Evolutionary conservation across 1,284 basidiomycete genomes (phyloP), one percentile per base, ranked within the genome.

Genomic region (Ceraceosorus guamensis): DNA sequence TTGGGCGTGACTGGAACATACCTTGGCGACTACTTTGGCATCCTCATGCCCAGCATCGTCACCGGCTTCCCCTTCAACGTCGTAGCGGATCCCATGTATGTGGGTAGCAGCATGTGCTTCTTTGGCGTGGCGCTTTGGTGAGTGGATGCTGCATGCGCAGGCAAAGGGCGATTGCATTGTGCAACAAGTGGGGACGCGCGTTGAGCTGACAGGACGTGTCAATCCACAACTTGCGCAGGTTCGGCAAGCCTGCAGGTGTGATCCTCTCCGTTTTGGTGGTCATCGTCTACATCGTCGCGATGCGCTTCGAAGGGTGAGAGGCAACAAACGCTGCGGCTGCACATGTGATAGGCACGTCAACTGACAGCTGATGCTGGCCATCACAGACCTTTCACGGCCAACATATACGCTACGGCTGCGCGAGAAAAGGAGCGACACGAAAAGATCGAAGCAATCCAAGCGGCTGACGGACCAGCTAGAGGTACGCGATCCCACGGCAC

Each of bases 11-110:
- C 92, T 6, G 92, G 91, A 57, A 76, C 68, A 60, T 80, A 71
- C 57, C 83, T 96, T 47, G 91, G 93, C 5, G 93, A 97, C 79
- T 97, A 97, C 79, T 98, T 96, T 78, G 93, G 93, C n/a, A 97
- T 97, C 68, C 80, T 97, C 54, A 95, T 96, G 91, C 85, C 91
- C 73, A 82, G 87, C 53, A 78, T 80, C 63, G 78, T 82, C 53
- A 81, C 80, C 5, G 86, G 88, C 18, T 98, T 98, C 80, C 93
- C 93, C 0, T 98, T 97, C 82, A 95, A 93, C 74, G 83, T 96
- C 51, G 82, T 93, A 58, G 82, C 84, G 46, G 87, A 96, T 78
- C 93, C 93, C 0, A 97, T 97, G 93, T 97, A 97, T 65, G 61
- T 60, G 57, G 75, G 75, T n/a, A 73, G 70, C 63, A 63, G 57